Percentiles rank a stretch among this genome's conserved stretches.
Conservation (phyloP, 805 yeast genomes). For the Sugiyamaella qingdaonensis region DNA sequence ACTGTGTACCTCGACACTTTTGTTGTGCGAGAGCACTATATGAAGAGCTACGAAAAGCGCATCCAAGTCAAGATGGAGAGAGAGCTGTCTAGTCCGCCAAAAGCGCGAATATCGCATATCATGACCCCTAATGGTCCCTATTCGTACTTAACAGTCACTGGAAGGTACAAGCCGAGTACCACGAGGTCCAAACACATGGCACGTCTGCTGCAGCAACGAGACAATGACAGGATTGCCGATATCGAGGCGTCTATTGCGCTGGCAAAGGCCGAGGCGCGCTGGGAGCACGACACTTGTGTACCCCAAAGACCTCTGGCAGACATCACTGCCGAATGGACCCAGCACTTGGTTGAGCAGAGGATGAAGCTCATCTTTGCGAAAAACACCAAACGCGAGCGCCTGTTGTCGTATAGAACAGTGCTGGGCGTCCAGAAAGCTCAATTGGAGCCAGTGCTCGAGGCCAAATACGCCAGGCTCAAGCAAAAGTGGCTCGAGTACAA, state of each 20-base stretch:
- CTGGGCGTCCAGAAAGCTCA: constrained; percentile 3
- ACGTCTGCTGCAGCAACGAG: not conserved
- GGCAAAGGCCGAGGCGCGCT: constrained; percentile 10
- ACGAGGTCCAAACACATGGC: constrained; percentile 4
- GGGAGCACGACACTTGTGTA: constrained; percentile 4
- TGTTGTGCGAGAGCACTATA: constrained; percentile 10
- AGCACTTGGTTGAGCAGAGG: not conserved
- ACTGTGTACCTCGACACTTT: constrained; percentile 10
- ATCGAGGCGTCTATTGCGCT: not conserved
- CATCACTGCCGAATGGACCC: constrained; percentile 3
- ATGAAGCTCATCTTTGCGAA: not conserved
- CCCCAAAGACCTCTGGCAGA: not conserved
- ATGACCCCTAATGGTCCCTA: constrained; percentile 11
- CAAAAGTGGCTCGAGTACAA: not conserved
- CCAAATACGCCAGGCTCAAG: not conserved
- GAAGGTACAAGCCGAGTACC: constrained; percentile 1
- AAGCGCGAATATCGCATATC: constrained; percentile 2
- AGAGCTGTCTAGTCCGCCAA: constrained; percentile 4
- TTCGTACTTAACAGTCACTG: constrained; percentile 12
- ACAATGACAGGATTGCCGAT: not conserved
- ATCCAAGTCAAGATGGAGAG: not conserved
- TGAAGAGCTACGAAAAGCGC: not conserved
- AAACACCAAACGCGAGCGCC: not conserved
- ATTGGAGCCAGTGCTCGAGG: constrained; percentile 1
- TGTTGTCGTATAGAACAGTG: not conserved